Evolutionary conservation across 352 stramenopile species (phyloP).

Genomic region (Plasmopara muralis): DNA sequence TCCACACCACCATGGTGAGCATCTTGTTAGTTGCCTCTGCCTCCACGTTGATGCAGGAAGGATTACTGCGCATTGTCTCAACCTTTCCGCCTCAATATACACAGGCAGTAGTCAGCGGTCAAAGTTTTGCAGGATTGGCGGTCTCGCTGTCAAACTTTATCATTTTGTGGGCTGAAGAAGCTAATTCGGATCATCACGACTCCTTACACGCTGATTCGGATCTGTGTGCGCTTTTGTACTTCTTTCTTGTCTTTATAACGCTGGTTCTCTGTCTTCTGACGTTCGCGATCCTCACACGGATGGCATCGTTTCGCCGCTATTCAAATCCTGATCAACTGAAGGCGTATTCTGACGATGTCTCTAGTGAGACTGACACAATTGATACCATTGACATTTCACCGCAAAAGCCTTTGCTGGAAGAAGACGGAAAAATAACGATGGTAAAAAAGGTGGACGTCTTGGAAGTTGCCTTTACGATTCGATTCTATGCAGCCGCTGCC

Average conservation of each 20-base stretch:
- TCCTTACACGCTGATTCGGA: conserved; percentile 36
- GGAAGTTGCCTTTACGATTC: conserved; percentile 52
- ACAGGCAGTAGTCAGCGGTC: conserved; percentile 67
- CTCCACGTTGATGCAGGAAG: conserved; percentile 77
- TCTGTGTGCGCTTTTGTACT: conserved; percentile 72
- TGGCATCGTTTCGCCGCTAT: conserved; percentile 67
- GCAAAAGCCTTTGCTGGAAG: conserved; percentile 20
- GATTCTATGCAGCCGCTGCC: conserved; percentile 46
- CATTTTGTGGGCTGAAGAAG: conserved; percentile 47
- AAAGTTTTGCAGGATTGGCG: conserved; percentile 64
- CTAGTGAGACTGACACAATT: conserved; percentile 28
- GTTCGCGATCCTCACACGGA: conserved; percentile 51
- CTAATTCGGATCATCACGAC: conserved; percentile 18
- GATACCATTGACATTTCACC: conserved; percentile 34
- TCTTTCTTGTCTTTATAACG: conserved; percentile 64
- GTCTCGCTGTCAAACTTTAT: conserved; percentile 70
- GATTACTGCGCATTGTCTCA: conserved; percentile 62
- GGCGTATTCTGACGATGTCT: conserved; percentile 19
- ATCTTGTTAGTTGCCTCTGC: conserved; percentile 64
- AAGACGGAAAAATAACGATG: neutral
- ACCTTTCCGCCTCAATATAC: conserved; percentile 75
- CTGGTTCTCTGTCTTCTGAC: conserved; percentile 45
- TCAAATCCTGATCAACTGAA: conserved; percentile 38
- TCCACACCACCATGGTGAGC: conserved; percentile 65
- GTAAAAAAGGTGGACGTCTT: conserved; percentile 36